Base-by-base conservation (phyloP, 768 basidiomycete genomes). In the Piloderma croceum region DNA sequence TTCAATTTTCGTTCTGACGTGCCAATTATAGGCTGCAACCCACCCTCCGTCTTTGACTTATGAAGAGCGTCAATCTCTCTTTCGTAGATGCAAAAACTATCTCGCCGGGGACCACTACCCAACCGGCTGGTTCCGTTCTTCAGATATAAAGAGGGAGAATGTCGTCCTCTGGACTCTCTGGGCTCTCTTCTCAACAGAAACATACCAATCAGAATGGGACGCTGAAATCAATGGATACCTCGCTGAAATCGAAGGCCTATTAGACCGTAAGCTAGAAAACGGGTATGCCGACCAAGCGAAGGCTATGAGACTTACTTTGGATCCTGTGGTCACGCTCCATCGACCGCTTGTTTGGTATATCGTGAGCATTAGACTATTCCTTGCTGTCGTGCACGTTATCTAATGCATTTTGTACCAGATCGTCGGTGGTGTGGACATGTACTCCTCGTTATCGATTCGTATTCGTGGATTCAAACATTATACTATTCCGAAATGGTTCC, bases 271-370 rank as follows among this genome's bases (percentile, higher is more conserved):
- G 13, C 50, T 82, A 17, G 59, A 59, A 17, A 51, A 57, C 3
- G 77, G 75, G 0, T 58, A 63, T 22, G 63, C 67, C 20, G 43
- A 57, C 9, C 57, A 54, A 9, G 55, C 70, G 4, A 59, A 56
- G 22, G 68, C 65, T 43, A 76, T 81, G 66, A 66, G 73, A 38
- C 49, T 73, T 35, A 75, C 75, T 0, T 54, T 80, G 7, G 81
- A 83, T 47, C 72, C 72, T 0, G 79, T 83, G n/a, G 43, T 49
- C 7, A 70, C 64, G 56, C 12, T 66, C 3, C 80, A 81, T 53
- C 57, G 81, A 21, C 81, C 81, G 9, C 51, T 83, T 20, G n/a
- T 77, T 4, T 83, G 81, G 81, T 83, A 83, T 49, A 47, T 62
- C 32, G 80, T 79, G 43, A 41, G 77, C 15, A 9, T 29, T 29